phyloP scores from a whole-genome alignment of 164 flowering plant genomes.

The Tetrastigma voinierianum region DNA sequence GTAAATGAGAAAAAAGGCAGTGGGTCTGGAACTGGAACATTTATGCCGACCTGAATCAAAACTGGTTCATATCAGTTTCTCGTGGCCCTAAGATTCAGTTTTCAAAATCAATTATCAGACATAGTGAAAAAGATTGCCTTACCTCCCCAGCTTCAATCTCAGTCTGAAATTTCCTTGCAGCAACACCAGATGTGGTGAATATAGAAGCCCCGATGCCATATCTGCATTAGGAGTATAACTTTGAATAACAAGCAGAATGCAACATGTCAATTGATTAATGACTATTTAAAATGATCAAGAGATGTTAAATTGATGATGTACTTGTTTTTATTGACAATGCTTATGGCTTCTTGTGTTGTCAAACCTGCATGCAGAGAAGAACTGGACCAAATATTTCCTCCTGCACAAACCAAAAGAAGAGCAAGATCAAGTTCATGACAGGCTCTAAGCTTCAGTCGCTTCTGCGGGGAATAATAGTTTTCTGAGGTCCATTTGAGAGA shows the following conservation, averaged over 20 bases:
- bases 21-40: conserved; percentile 78
- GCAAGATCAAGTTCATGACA: not conserved
- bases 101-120: no score
- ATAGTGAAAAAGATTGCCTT: not conserved
- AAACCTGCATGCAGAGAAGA: conserved; percentile 69
- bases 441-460: not conserved
- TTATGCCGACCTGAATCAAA: conserved; percentile 57
- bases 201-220: conserved; percentile 73
- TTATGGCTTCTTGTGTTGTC: conserved; percentile 68
- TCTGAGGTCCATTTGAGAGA: not conserved
- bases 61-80: not conserved
- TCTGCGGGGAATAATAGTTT: not conserved
- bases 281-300: not conserved
- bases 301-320: conserved; percentile 14
- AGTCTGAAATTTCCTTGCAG: conserved; percentile 69
- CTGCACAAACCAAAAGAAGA: conserved; percentile 28
- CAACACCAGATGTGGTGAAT: conserved; percentile 63
- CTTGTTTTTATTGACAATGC: conserved; percentile 65
- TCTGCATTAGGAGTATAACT: conserved; percentile 20
- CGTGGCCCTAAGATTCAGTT: no score
- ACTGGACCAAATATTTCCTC: conserved; percentile 85
- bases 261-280: not conserved
- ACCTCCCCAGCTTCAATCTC: conserved; percentile 70
- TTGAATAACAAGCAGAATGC: not conserved
- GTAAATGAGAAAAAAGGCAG: conserved; percentile 77